phyloP scores from a whole-genome alignment of 2,329 filamentous ascomycete species.

The Talaromyces atroroseus region DNA sequence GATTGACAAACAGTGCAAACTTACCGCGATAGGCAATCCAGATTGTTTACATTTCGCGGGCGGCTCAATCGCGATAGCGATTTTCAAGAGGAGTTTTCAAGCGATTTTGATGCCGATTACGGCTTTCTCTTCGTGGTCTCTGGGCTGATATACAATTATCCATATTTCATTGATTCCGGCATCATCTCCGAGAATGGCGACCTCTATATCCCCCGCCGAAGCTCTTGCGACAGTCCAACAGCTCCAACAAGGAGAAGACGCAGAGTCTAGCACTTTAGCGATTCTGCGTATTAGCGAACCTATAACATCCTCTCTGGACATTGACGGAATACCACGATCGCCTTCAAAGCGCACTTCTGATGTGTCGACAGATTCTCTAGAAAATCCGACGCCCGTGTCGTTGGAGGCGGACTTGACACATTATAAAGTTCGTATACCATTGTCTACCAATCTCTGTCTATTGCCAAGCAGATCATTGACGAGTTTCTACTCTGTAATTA shows the following conservation, averaged over 20 bases:
- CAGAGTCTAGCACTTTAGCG: constrained; percentile 45
- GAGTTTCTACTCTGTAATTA: constrained; percentile 21
- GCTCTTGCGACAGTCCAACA: constrained; percentile 44
- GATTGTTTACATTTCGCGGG: constrained; percentile 8
- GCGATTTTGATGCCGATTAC: not conserved
- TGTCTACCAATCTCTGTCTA: not conserved
- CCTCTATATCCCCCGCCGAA: constrained; percentile 19
- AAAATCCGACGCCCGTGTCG: constrained; percentile 66
- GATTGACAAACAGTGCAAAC: constrained; percentile 16
- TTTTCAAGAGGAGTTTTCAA: not conserved
- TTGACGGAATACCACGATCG: constrained; percentile 22
- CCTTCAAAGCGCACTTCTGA: constrained; percentile 61
- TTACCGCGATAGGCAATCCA: constrained; percentile 5
- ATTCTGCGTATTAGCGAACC: constrained; percentile 74
- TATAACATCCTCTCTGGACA: constrained; percentile 48
- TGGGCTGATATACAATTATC: not conserved
- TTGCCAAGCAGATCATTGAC: not conserved
- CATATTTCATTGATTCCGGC: not conserved
- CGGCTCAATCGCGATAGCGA: not conserved
- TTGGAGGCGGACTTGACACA: constrained; percentile 79
- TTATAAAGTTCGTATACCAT: constrained; percentile 57
- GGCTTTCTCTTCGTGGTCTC: not conserved
- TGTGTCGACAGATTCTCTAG: constrained; percentile 59
- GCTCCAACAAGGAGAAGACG: constrained; percentile 28
- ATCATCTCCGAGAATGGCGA: constrained; percentile 15